Percentiles rank a stretch among this genome's conserved stretches.
These are phyloP conservation scores for Cladobotryum mycophilum DNA, from an alignment of 2,329 filamentous ascomycete species.

Conservation along the genomic window DNA sequence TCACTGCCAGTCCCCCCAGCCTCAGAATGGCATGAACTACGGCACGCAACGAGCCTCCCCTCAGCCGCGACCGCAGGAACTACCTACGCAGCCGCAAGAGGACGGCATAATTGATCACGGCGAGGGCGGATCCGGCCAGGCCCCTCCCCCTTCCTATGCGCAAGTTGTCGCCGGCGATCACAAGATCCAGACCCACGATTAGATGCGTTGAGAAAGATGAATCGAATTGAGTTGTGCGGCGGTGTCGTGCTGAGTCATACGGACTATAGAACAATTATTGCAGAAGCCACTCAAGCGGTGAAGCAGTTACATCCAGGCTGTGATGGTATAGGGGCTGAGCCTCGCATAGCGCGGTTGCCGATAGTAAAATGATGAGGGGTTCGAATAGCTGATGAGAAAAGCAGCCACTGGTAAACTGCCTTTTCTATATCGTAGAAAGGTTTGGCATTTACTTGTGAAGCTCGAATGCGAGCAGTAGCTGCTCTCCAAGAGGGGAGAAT, in stretches of 20 bases:
- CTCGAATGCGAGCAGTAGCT: no score
- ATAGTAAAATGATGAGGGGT: no score
- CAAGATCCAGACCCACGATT: conserved; percentile 64
- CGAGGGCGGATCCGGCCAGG: conserved; percentile 35
- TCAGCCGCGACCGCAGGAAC: conserved; percentile 16
- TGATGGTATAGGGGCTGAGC: no score
- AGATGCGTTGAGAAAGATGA: conserved; percentile 6
- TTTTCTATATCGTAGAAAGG: no score
- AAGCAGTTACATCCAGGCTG: no score
- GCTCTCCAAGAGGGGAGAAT: no score
- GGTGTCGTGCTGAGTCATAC: background rate
- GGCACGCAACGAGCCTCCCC: conserved; percentile 18
- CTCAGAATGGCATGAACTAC: conserved; percentile 16
- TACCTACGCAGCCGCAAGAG: background rate
- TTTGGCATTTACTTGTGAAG: no score
- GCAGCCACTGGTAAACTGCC: no score
- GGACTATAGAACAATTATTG: background rate
- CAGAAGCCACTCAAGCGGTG: no score
- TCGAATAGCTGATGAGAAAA: no score
- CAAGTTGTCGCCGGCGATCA: conserved; percentile 86
- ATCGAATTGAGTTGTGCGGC: background rate
- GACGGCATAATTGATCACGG: conserved; percentile 28
- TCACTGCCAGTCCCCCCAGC: conserved; percentile 28
- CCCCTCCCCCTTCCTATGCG: conserved; percentile 74
- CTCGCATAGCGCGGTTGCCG: no score